Percentiles rank a stretch among this genome's conserved stretches.
These are phyloP conservation scores for Saturnispora hagleri DNA, from an alignment of 805 yeast species.

Conservation along the genomic window DNA sequence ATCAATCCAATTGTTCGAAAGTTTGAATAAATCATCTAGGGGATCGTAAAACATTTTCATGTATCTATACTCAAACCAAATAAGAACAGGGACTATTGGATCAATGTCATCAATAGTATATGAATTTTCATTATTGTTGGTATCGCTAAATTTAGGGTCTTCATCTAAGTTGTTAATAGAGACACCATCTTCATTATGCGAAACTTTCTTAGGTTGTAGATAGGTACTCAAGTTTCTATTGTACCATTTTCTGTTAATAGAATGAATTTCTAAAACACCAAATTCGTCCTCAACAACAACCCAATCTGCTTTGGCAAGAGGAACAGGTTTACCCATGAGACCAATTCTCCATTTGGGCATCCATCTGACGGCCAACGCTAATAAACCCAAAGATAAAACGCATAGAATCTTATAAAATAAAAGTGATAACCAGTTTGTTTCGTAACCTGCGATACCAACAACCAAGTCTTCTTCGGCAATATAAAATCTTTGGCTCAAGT, in stretches of 20 bases:
- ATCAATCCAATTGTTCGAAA: constrained; percentile 85
- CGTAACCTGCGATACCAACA: constrained; percentile 88
- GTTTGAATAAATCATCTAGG: constrained; percentile 71
- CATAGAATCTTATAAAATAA: constrained; percentile 46
- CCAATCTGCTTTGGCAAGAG: constrained; percentile 84
- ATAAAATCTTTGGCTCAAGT: constrained; percentile 70
- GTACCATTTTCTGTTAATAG: constrained; percentile 51
- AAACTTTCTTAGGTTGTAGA: constrained; percentile 28
- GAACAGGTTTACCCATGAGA: constrained; percentile 53
- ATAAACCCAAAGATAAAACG: constrained; percentile 55
- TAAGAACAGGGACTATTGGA: constrained; percentile 61
- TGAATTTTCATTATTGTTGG: constrained; percentile 11
- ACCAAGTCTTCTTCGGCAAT: constrained; percentile 94
- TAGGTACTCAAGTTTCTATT: constrained; percentile 66
- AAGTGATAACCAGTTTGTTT: constrained; percentile 38
- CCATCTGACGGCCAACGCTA: constrained; percentile 76
- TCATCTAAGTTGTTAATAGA: not conserved
- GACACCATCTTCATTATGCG: constrained; percentile 11
- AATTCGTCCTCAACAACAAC: constrained; percentile 88
- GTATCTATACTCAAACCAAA: constrained; percentile 73
- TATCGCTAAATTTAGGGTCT: not conserved
- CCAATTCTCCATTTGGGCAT: constrained; percentile 65
- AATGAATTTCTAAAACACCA: constrained; percentile 66
- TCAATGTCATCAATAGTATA: constrained; percentile 32
- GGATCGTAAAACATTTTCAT: constrained; percentile 80